Evolutionary conservation across 1,284 basidiomycete genomes (phyloP), one percentile per base, ranked within the genome.

Genomic region (Apiotrichum domesticum): DNA sequence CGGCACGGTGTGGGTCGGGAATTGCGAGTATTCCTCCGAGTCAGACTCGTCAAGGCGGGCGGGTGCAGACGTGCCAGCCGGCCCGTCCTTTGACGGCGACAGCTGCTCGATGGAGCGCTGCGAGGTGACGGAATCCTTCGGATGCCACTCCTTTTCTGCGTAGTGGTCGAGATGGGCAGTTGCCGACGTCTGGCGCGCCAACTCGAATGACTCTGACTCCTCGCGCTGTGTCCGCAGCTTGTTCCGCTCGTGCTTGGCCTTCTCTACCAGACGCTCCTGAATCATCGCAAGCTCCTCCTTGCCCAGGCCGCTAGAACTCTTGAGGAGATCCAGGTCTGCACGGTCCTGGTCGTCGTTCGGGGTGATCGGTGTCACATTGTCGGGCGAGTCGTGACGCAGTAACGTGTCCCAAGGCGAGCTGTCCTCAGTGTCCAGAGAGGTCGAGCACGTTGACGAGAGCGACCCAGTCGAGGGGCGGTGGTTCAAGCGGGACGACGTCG

Each of bases 171-270:
- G 21, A 21, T 21, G 21, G 21, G 21, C 21, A 21, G 21, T 21
- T 21, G 21, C 21, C 21, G 21, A 21, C 21, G 21, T 21, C 21
- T 21, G 21, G 21, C 21, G 21, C 21, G 21, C 21, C 21, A 21
- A 21, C 21, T 21, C 21, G 21, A 21, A 21, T 21, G 21, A 21
- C 11, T 46, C 6, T 5, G 47, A 37, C 40, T 37, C 45, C 34
- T 59, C 58, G 14, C 47, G 46, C 11, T 49, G 40, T 1, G 47
- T 45, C n/a, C 68, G 58, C 35, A 71, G 50, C 7, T 59, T 66
- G 49, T 67, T 57, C 34, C 72, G 53, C 49, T 75, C 73, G 15
- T 47, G 45, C 46, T 67, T 69, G 4, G 73, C 73, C 52, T 68
- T 70, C 11, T 59, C 54, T 9, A 75, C 71, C 15, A 75, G 58